Evolutionary conservation across 1,284 basidiomycete species (phyloP).

Genomic region (Naganishia liquefaciens): DNA sequence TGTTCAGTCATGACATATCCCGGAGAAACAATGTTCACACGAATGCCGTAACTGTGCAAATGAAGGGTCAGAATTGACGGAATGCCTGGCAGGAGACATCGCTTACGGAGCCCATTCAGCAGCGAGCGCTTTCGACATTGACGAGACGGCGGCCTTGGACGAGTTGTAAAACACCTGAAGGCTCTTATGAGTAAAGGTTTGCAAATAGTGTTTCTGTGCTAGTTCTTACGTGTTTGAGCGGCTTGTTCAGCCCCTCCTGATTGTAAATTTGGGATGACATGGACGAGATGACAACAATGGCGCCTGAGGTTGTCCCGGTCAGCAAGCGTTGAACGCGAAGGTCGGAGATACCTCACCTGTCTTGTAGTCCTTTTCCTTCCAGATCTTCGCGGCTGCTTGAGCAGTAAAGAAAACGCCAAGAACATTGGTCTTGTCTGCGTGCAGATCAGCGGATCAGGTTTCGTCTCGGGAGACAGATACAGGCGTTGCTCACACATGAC

Average conservation of each 20-base stretch:
- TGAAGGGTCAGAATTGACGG: not conserved
- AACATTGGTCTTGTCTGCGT: slow-evolving; percentile 42
- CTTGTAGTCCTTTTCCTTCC: slow-evolving; percentile 43
- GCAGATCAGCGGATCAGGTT: not conserved
- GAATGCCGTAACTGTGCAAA: slow-evolving; percentile 52
- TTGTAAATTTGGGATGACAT: slow-evolving; percentile 62
- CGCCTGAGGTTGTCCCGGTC: slow-evolving; percentile 39
- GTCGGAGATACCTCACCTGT: slow-evolving; percentile 31
- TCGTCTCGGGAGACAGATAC: slow-evolving; percentile 34
- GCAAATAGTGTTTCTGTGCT: not conserved
- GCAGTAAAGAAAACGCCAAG: slow-evolving; percentile 57
- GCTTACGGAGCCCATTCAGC: slow-evolving; percentile 62
- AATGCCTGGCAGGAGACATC: not conserved
- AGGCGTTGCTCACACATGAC: slow-evolving; percentile 48
- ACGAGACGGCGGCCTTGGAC: slow-evolving; percentile 58
- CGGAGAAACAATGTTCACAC: slow-evolving; percentile 65
- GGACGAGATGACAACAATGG: slow-evolving; percentile 59
- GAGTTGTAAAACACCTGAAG: slow-evolving; percentile 61
- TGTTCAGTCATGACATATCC: slow-evolving; percentile 59
- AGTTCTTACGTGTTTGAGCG: slow-evolving; percentile 55
- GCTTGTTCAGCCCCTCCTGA: slow-evolving; percentile 41
- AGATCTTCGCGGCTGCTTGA: slow-evolving; percentile 54
- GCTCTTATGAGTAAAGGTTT: not conserved
- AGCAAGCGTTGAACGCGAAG: slow-evolving; percentile 42
- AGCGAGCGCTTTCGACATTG: slow-evolving; percentile 62